phyloP scores from a whole-genome alignment of 2,329 filamentous ascomycete species.

The Zasmidium citrigriseum region DNA sequence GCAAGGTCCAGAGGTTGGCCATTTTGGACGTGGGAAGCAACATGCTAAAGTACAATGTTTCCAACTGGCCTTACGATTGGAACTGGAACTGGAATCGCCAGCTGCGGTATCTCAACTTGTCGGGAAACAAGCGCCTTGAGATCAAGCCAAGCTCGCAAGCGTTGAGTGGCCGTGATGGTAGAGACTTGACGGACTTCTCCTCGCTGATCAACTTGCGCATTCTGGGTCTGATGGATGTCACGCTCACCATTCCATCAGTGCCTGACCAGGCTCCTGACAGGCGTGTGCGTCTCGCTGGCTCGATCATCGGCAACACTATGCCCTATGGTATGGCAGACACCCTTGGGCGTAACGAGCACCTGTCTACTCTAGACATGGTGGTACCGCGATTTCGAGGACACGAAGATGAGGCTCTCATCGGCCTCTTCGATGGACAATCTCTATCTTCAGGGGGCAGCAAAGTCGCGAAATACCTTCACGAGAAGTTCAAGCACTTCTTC shows the following conservation, averaged over 20 bases:
- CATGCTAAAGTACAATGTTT: constrained; percentile 95
- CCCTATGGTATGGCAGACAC: constrained; percentile 98
- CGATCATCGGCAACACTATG: constrained; percentile 76
- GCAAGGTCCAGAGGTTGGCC: constrained; percentile 86
- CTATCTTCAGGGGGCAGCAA: constrained; percentile 87
- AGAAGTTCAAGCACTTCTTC: constrained; percentile 89
- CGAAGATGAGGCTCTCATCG: constrained; percentile 85
- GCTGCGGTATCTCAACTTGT: constrained; percentile 90
- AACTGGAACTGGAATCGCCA: constrained; percentile 99
- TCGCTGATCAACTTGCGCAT: constrained; percentile 81
- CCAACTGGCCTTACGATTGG: constrained; percentile 99
- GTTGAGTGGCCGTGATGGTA: constrained; percentile 52
- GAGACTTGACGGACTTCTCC: constrained; percentile 87
- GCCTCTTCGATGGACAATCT: constrained; percentile 95
- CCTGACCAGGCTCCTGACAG: constrained; percentile 94
- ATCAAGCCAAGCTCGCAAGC: constrained; percentile 68
- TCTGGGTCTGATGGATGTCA: constrained; percentile 96
- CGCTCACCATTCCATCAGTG: constrained; percentile 86
- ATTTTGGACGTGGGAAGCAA: constrained; percentile 96
- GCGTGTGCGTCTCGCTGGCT: constrained; percentile 95
- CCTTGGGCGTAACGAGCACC: constrained; percentile 85
- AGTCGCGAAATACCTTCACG: constrained; percentile 93
- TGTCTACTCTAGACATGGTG: constrained; percentile 94
- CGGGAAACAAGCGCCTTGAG: constrained; percentile 92
- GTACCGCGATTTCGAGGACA: constrained; percentile 88